phyloP scores from a whole-genome alignment of 176 grass and related monocot species.

The Carex littledalei region DNA sequence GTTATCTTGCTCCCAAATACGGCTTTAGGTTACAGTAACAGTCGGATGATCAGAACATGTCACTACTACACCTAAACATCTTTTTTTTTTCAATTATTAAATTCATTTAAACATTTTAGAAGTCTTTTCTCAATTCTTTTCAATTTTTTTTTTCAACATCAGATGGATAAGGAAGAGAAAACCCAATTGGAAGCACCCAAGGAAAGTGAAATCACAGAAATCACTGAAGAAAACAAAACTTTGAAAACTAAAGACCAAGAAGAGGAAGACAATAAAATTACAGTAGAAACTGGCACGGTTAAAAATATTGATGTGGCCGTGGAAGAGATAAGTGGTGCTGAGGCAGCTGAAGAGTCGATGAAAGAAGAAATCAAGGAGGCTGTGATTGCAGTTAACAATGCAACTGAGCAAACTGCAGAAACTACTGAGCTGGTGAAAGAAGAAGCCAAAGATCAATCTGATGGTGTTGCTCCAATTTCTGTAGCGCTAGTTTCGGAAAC shows the following conservation, averaged over 20 bases:
- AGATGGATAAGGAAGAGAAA: constrained; percentile 15
- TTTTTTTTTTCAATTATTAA: too few species aligned
- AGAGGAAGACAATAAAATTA: not conserved
- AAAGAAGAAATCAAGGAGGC: not conserved
- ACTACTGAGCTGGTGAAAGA: not conserved
- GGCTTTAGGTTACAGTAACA: too few species aligned
- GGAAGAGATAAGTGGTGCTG: not conserved
- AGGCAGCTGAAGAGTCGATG: not conserved
- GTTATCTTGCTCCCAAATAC: too few species aligned
- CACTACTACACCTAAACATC: too few species aligned
- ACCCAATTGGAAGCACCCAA: not conserved
- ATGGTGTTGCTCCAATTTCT: too few species aligned
- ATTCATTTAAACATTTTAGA: too few species aligned
- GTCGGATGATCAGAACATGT: too few species aligned
- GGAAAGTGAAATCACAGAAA: not conserved
- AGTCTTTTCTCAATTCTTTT: too few species aligned
- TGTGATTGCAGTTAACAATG: not conserved
- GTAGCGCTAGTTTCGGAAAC: not conserved
- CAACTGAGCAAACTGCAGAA: not conserved
- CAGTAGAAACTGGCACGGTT: not conserved
- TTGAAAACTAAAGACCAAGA: not conserved
- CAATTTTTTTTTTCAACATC: not conserved
- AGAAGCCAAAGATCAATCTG: not conserved
- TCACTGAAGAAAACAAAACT: not conserved
- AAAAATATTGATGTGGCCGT: not conserved